Base-by-base conservation (phyloP, 1,284 basidiomycete species). In the Ganoderma lingzhi region DNA sequence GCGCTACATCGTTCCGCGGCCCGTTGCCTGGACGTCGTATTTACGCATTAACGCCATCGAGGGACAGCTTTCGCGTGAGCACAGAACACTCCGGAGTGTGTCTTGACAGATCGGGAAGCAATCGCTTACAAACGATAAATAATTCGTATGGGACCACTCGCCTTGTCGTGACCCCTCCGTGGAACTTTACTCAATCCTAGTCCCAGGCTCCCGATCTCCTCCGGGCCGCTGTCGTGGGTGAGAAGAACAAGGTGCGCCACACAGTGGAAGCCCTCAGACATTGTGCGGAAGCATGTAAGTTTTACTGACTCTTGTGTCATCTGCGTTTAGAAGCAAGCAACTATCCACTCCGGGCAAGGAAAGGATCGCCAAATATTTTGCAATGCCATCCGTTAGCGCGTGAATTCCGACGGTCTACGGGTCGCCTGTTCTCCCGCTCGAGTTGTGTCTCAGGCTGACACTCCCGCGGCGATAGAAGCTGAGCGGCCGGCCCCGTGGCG, bases 21-120 rank as follows among this genome's bases (percentile, higher is more conserved):
- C 28, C 10, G 12, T n/a, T 23, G 60, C 28, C 6, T 53, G 28
- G 39, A 60, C 56, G 51, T 69, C 72, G 72, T 71, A 71, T 61
- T 56, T 73, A 73, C 72, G 70, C 72, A 48, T 68, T 73, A 73
- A 68, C 72, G 66, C 72, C 72, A 68, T 73, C 60, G 23, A 5
- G 23, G 37, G 45, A 61, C 37, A 39, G 23, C 41, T 23, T 14
- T 41, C 28, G n/a, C 59, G 39, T 39, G 56, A n/a, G 10, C 37
- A 44, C 37, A 61, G 59, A 44, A 61, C 37, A 42, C 28, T 23
- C 23, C 41, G 59, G 59, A 42, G 15, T 39, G 56, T 44, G 39
- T 28, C 14, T 42, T 30, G 59, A 61, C 28, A 61, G 39, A 41
- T 42, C 59, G n/a, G n/a, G 39, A 28, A 61, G 23, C 23, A 23